Base-by-base conservation (phyloP, 768 basidiomycete species). In the Phylloporus arenicola region DNA sequence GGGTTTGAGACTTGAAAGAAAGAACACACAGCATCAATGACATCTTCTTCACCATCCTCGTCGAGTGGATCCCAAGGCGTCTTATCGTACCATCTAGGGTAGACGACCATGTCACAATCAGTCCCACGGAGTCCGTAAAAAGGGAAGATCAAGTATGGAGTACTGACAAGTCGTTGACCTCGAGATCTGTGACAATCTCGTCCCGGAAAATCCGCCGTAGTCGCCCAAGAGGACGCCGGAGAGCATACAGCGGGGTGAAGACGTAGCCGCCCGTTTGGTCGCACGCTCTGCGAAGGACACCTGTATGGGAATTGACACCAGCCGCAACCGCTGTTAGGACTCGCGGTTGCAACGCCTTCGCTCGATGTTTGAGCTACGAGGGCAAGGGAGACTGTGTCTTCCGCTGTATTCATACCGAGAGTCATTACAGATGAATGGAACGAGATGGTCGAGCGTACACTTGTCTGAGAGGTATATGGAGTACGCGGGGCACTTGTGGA, bases 401-500 rank as follows among this genome's bases (percentile, higher is more conserved):
- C 61, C 35, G 50, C 64, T 68, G 31, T 25, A 25, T 25, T 22
- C 42, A 41, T 16, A 3, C 11, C 42, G 4, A 37, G 16, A 2
- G 9, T 17, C 10, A 14, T 55, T 4, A 3, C 3, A 4, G 17
- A 24, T 14, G 6, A 14, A 20, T 16, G 1, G 12, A 16, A 34
- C 13, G 4, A 19, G 33, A 44, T 31, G 8, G 2, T 16, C 3
- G 3, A 19, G 0, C 51, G 14, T 48, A 68, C 59, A 51, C 40
- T 61, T 68, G 42, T 66, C 56, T 14, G 67, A 68, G 16, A 66
- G 55, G 29, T 66, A 72, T 59, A 70, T 62, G 16, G 60, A 64
- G 43, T 62, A 62, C 1, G 70, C 70, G 11, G 64, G 61, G 31
- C 69, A 72, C 0, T 51, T 46, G 25, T 69, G 47, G n/a, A 62